Conservation (phyloP, 2,329 filamentous ascomycete genomes). For the Neoarthrinium moseri region DNA sequence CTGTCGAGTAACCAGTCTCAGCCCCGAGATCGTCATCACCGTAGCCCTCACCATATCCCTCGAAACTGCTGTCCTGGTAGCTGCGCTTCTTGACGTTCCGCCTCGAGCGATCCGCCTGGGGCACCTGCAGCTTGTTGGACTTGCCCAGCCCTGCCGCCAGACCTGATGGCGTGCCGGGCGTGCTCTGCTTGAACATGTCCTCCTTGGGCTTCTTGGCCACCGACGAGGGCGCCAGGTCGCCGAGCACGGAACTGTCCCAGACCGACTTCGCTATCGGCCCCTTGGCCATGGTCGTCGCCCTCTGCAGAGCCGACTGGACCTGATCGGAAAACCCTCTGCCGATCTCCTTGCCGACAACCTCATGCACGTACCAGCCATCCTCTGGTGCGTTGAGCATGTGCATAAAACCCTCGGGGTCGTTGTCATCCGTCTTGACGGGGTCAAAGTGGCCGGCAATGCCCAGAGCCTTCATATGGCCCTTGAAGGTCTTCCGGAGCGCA, state of each 20-base stretch:
- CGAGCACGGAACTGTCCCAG: conserved; percentile 60
- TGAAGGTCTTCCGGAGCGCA: conserved; percentile 65
- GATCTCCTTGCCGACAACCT: conserved; percentile 55
- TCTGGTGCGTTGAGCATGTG: conserved; percentile 50
- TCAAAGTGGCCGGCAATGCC: conserved; percentile 63
- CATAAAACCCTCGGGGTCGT: conserved; percentile 51
- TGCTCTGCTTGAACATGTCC: conserved; percentile 29
- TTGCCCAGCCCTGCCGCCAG: conserved; percentile 28
- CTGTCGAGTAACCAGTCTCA: conserved; percentile 67
- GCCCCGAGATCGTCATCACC: conserved; percentile 62
- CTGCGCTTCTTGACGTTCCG: conserved; percentile 70
- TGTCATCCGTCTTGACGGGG: conserved; percentile 52
- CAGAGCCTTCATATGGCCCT: conserved; percentile 65
- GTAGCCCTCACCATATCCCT: conserved; percentile 72
- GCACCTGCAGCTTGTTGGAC: conserved; percentile 30
- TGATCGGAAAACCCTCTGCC: conserved; percentile 48
- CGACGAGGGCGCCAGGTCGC: conserved; percentile 48
- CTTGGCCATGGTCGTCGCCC: conserved; percentile 56
- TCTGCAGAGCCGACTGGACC: conserved; percentile 41
- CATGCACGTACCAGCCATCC: conserved; percentile 55
- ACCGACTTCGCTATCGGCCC: conserved; percentile 52
- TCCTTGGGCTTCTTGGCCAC: conserved; percentile 36
- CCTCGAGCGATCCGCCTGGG: conserved; percentile 57
- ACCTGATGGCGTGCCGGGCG: conserved; percentile 50
- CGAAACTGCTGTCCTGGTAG: conserved; percentile 72